Percentiles rank a stretch among this genome's conserved stretches.
Evolutionary conservation across 148 eudicot genomes (phyloP).

Genomic region (Arctostaphylos glauca): DNA sequence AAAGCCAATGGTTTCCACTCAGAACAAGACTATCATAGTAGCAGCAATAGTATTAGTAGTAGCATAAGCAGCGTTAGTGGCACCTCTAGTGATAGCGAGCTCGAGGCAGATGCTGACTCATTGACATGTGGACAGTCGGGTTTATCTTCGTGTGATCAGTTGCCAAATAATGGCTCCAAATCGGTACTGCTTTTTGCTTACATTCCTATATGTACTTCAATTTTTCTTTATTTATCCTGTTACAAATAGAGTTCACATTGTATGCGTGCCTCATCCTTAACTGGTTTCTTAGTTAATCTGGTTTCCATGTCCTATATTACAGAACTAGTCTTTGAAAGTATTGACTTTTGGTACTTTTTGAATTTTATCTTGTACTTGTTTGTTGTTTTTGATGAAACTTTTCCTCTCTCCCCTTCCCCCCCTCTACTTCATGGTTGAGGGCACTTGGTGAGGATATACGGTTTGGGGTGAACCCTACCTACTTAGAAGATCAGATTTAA

Average conservation of each 20-base stretch:
- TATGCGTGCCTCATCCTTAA: background rate
- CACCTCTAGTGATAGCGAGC: constrained; percentile 93
- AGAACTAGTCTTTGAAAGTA: background rate
- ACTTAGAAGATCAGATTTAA: background rate
- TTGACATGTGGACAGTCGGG: constrained; percentile 72
- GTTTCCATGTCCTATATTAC: background rate
- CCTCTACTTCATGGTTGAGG: background rate
- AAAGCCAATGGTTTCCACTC: constrained; percentile 52
- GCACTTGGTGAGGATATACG: background rate
- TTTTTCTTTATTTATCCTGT: background rate
- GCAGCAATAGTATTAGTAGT: constrained; percentile 89
- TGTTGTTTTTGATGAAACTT: background rate
- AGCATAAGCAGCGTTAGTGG: constrained; percentile 79
- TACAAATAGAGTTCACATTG: background rate
- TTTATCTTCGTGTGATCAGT: constrained; percentile 58
- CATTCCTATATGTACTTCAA: background rate
- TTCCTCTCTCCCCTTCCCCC: background rate
- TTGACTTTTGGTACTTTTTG: background rate
- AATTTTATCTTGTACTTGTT: background rate
- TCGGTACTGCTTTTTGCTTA: constrained; percentile 36
- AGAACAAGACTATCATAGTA: constrained; percentile 58
- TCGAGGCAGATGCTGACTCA: constrained; percentile 98
- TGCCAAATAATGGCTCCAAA: constrained; percentile 55
- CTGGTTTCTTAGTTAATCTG: background rate
- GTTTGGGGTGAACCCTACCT: constrained; percentile 1